phyloP scores from a whole-genome alignment of 495 filamentous ascomycete species.

The Annulohypoxylon maeteangense region DNA sequence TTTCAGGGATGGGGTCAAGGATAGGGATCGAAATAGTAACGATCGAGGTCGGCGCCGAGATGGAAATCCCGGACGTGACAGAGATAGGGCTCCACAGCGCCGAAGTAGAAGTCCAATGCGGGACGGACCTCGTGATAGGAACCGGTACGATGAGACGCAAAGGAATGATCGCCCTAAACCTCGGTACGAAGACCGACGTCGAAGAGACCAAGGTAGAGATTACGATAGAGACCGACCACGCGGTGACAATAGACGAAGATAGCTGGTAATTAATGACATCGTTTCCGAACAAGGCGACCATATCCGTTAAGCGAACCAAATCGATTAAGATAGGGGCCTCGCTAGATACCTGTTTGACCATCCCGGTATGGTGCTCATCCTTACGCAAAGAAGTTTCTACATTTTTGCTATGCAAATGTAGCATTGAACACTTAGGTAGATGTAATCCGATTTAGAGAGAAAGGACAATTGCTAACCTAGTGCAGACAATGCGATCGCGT shows the following conservation, averaged over 20 bases:
- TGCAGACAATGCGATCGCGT: background rate
- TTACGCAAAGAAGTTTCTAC: background rate
- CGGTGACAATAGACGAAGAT: slow-evolving; percentile 37
- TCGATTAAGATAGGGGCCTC: no score
- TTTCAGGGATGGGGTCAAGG: slow-evolving; percentile 9
- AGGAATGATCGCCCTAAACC: slow-evolving; percentile 24
- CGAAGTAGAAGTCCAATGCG: slow-evolving; percentile 55
- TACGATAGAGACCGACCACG: slow-evolving; percentile 41
- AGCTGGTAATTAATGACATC: background rate
- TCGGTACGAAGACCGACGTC: slow-evolving; percentile 28
- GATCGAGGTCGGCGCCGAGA: slow-evolving; percentile 22
- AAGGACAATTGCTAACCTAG: background rate
- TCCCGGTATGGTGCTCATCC: background rate
- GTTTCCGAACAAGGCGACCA: background rate
- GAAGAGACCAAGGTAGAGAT: slow-evolving; percentile 41
- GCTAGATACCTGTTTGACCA: no score
- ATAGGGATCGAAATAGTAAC: slow-evolving; percentile 31
- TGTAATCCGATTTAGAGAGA: background rate
- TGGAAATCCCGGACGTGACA: slow-evolving; percentile 8
- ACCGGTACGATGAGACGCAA: slow-evolving; percentile 26
- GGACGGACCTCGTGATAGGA: slow-evolving; percentile 36
- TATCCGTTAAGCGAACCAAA: no score
- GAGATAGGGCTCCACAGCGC: slow-evolving; percentile 32
- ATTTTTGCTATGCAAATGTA: background rate
- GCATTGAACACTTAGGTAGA: background rate